These are phyloP conservation scores for Wickerhamomyces sydowiorum DNA, from an alignment of 805 yeast species.

Conservation along the genomic window DNA sequence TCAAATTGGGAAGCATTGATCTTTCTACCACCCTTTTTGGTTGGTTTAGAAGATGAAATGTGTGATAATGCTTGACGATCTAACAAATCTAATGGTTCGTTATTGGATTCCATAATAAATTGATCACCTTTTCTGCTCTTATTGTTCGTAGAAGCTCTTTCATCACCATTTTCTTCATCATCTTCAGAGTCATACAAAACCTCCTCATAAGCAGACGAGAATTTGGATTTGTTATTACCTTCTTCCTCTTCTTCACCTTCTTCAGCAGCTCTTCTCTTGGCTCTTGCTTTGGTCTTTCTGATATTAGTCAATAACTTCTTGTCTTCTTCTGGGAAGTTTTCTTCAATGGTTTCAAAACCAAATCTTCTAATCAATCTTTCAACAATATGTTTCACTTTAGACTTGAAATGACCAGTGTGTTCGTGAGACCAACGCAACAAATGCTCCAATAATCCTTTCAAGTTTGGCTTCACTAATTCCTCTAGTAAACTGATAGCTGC, in stretches of 20 bases:
- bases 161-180: conserved; percentile 49
- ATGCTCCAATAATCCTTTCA: conserved; percentile 60
- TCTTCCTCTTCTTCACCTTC: conserved; percentile 33
- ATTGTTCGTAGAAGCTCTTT: conserved; percentile 27
- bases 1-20: conserved; percentile 31
- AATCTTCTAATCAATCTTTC: conserved; percentile 88
- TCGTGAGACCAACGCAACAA: conserved; percentile 92
- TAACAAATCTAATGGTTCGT: conserved; percentile 83
- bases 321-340: conserved; percentile 87
- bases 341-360: conserved; percentile 82
- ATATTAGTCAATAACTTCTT: conserved; percentile 77
- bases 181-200: conserved; percentile 75
- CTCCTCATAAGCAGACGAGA: conserved; percentile 86
- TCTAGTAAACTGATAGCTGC: conserved; percentile 79
- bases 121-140: conserved; percentile 36
- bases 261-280: conserved; percentile 61
- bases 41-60: conserved; percentile 82
- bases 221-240: conserved; percentile 37
- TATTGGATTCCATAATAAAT: conserved; percentile 67
- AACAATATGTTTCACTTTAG: conserved; percentile 86
- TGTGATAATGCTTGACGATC: conserved; percentile 82
- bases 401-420: conserved; percentile 91
- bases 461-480: conserved; percentile 61
- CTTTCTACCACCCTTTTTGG: conserved; percentile 40
- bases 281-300: conserved; percentile 79